These are phyloP conservation scores for Chlorella variabilis DNA, from an alignment of 163 green algal genomes.

Conservation along the genomic window DNA sequence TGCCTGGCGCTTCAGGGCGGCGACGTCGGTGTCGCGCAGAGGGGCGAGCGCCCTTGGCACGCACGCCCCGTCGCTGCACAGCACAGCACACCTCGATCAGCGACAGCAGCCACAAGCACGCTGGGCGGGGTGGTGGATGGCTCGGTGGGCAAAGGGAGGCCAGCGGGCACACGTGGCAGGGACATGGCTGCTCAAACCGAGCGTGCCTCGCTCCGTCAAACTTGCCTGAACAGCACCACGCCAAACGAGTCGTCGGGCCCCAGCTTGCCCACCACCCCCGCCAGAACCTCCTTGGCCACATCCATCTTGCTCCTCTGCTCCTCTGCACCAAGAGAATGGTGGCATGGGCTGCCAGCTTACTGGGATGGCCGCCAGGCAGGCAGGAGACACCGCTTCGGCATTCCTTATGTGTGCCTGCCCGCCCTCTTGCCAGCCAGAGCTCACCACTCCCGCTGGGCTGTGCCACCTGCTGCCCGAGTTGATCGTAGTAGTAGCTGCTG, in stretches of 20 bases:
- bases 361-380: too few relatives aligned
- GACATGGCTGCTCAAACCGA: too few relatives aligned
- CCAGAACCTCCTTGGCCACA: conserved; percentile 42
- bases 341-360: too few relatives aligned
- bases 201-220: too few relatives aligned
- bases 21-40: conserved; percentile 15
- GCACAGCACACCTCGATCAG: not conserved
- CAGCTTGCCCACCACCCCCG: conserved; percentile 34
- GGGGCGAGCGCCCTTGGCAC: not conserved
- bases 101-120: too few relatives aligned
- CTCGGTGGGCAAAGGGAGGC: too few relatives aligned
- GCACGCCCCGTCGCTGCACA: not conserved
- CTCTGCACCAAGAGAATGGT: conserved; percentile 34
- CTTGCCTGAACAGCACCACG: conserved; percentile 41
- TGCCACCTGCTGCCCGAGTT: not conserved
- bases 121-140: too few relatives aligned
- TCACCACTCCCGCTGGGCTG: too few relatives aligned
- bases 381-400: too few relatives aligned
- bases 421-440: too few relatives aligned
- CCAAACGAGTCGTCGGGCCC: conserved; percentile 12
- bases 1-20: not conserved
- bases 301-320: conserved; percentile 38
- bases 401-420: too few relatives aligned
- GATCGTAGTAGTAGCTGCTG: conserved; percentile 50
- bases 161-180: too few relatives aligned